phyloP scores from a whole-genome alignment of 1,284 basidiomycete species.

The Thecaphora frezii region DNA sequence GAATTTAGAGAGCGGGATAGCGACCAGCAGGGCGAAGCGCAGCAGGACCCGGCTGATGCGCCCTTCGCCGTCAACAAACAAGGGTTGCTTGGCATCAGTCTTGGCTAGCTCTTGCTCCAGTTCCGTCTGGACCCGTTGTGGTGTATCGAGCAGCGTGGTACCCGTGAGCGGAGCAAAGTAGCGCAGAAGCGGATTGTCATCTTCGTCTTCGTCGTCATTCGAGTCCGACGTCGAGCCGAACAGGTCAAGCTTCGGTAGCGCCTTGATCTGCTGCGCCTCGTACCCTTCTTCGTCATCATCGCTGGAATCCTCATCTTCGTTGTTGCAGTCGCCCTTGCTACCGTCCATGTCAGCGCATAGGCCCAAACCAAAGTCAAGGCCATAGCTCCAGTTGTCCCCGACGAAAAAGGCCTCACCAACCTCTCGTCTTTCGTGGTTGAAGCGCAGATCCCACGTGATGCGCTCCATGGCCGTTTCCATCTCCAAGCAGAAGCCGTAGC shows the following conservation, averaged over 20 bases:
- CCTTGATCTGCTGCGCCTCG: too few relatives aligned
- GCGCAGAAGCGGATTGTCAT: too few relatives aligned
- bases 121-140: not conserved
- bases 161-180: too few relatives aligned
- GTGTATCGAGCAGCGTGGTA: too few relatives aligned
- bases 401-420: conserved; percentile 8
- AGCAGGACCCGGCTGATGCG: conserved; percentile 15
- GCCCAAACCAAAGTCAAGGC: not conserved
- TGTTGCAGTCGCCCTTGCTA: too few relatives aligned
- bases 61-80: conserved; percentile 14
- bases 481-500: conserved; percentile 52
- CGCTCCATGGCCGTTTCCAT: conserved; percentile 46
- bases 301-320: too few relatives aligned
- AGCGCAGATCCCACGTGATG: conserved; percentile 32
- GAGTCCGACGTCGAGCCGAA: too few relatives aligned
- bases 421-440: conserved; percentile 14
- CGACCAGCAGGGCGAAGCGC: conserved; percentile 10
- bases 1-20: not conserved
- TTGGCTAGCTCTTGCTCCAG: conserved; percentile 20
- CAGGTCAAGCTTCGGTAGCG: too few relatives aligned
- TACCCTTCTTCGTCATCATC: too few relatives aligned
- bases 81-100: conserved; percentile 16
- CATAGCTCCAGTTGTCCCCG: not conserved
- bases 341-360: not conserved
- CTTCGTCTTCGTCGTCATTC: too few relatives aligned